Conservation (phyloP, 164 flowering plant species). For the Aristolochia fimbriata region DNA sequence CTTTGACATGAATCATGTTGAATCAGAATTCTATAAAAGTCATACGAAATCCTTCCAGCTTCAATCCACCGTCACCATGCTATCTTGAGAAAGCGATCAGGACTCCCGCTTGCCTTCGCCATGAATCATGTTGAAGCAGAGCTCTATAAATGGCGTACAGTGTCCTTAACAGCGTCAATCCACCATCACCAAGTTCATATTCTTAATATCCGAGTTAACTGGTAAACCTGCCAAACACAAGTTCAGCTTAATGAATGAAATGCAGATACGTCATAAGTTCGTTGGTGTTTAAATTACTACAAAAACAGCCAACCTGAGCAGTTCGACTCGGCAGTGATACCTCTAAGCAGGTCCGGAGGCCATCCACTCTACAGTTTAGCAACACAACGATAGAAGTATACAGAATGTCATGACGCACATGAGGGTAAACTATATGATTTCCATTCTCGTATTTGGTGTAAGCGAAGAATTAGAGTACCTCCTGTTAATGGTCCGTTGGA, state of each 20-base stretch:
- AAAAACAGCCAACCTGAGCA: conserved; percentile 3
- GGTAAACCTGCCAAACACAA: conserved; percentile 3
- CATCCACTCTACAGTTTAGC: conserved; percentile 4
- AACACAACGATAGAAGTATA: not conserved
- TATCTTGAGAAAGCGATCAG: too few species aligned
- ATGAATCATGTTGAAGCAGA: too few species aligned
- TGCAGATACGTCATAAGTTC: not conserved
- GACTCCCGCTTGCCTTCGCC: too few species aligned
- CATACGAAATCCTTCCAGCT: too few species aligned
- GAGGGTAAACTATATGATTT: not conserved
- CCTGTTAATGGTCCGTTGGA: conserved; percentile 9
- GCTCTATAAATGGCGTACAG: too few species aligned
- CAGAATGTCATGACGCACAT: not conserved
- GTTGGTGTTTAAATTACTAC: not conserved
- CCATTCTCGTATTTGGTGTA: not conserved
- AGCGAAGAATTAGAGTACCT: conserved; percentile 1
- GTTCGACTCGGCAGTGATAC: conserved; percentile 7
- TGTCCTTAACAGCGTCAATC: too few species aligned
- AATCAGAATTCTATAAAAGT: too few species aligned
- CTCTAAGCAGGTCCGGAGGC: conserved; percentile 7
- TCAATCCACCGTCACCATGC: too few species aligned
- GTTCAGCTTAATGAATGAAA: not conserved
- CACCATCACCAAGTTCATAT: not conserved
- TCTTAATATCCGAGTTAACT: conserved; percentile 5
- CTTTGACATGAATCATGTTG: too few species aligned